Evolutionary conservation across 192 early-diverging fungal genomes (phyloP), one percentile per base, ranked within the genome.

Genomic region (Coemansia sp.): DNA sequence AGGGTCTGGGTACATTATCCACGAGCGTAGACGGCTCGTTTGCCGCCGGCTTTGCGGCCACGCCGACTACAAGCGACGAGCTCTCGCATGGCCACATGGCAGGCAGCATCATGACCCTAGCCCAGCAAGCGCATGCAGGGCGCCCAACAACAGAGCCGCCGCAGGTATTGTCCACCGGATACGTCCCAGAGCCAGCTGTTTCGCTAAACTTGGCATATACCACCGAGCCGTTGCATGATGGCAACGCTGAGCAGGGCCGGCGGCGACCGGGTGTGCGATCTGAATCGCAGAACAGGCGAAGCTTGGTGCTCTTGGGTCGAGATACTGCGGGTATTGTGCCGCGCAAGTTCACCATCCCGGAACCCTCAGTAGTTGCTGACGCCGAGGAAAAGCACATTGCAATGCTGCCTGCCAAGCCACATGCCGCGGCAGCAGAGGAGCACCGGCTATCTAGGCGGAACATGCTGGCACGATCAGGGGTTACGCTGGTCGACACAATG

Each of bases 271-370:
- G 31, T 17, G 29, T 8, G 14, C 55, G 31, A 58, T 55, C 53
- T 31, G 55, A 45, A 15, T 21, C 34, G 32, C 62, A 76, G 34
- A 21, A 19, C 45, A 42, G 15, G 4, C 55, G 51, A 29, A 32
- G 62, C 19, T 4, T 73, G 29, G 65, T 73, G 4, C 67, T 82
- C n/a, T 63, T 82, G 62, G 75, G 60, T 23, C 59, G 68, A 32
- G 72, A 68, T 58, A 46, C 51, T 15, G 66, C 62, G 19, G 80
- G 58, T 12, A 67, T 74, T 44, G 80, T 82, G 41, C 80, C 80
- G 34, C 75, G 80, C 62, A 82, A 82, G 51, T 82, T 82, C 37
- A 82, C 80, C 4, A 77, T 82, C 23, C 68, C 80, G 1, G 80
- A 82, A 62, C 75, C 75, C 14, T 77, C 72, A 5, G 73, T 82